Base-by-base conservation (phyloP, 2,329 filamentous ascomycete species). In the Arthrobotrys sinensis region DNA sequence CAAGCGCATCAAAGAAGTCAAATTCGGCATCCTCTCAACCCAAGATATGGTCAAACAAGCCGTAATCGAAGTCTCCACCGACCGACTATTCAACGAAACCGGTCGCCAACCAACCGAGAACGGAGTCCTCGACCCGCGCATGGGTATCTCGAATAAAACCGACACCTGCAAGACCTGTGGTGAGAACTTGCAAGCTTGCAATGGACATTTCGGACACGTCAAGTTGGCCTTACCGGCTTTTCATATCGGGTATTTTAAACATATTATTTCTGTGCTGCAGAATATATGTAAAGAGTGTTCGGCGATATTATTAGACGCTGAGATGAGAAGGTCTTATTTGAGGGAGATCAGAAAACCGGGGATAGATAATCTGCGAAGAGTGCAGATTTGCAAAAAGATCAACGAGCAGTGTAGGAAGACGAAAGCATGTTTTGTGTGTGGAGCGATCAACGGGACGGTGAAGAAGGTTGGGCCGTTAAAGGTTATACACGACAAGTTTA, bases 281-380 rank as follows among this genome's bases (percentile, higher is more conserved):
- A 92, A 96, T 82, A 96, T 99, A 80, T 99, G 96, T 90, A 99
- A 97, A 86, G 91, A 94, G 83, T 99, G 96, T 83, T 93, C 93
- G 24, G 89, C 89, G 79, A 91, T 98, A 5, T 86, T 99, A 69
- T 88, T 99, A 24, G 90, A 92, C 43, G 94, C 97, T 83, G 86
- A 89, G 19, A 93, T 97, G 82, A 90, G 93, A 80, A 90, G 92
- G 46, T 85, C 87, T 2, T 96, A 91, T 81, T 86, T 97, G n/a
- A 92, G 90, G 79, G 91, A 94, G 81, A 87, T 98, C 83, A 89
- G 95, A 80, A 89, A 91, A 24, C 93, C 93, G 0, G 90, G 91
- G 43, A 89, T 97, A 82, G 96, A 99, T 84, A 97, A 95, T 81
- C 86, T 98, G 80, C 90, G 93, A 80, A 90, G 93, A 65, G 90